Evolutionary conservation across 495 filamentous ascomycete species (phyloP).

Genomic region (Melanomma pulvis-pyrius): DNA sequence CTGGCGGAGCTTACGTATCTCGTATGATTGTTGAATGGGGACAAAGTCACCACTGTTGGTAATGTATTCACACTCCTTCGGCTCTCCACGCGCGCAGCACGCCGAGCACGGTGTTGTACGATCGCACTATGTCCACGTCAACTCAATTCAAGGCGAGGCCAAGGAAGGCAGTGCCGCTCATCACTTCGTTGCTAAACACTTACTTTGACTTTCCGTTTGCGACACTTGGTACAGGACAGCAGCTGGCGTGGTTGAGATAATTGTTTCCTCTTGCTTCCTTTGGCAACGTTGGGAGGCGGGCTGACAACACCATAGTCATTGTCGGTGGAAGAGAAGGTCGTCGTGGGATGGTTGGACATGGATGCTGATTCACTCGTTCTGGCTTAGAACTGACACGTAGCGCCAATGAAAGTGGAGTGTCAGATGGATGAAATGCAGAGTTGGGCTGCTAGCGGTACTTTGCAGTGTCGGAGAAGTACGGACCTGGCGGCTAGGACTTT

Average conservation of each 20-base stretch:
- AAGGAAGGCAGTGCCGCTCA: background rate
- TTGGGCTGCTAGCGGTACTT: constrained; percentile 12
- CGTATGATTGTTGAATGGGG: constrained; percentile 50
- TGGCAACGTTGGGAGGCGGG: background rate
- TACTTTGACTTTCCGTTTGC: constrained; percentile 50
- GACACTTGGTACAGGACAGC: constrained; percentile 49
- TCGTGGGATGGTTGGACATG: constrained; percentile 12
- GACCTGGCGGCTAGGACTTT: constrained; percentile 10
- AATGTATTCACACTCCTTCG: constrained; percentile 52
- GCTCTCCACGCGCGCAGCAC: constrained; percentile 52
- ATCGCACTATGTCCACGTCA: constrained; percentile 46
- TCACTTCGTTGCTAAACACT: constrained; percentile 2
- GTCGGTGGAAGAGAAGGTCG: constrained; percentile 21
- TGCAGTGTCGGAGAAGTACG: constrained; percentile 30
- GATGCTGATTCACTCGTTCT: constrained; percentile 30
- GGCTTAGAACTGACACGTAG: constrained; percentile 20
- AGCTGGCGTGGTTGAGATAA: constrained; percentile 42
- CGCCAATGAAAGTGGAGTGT: constrained; percentile 24
- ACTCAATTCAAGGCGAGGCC: background rate
- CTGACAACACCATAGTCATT: constrained; percentile 18
- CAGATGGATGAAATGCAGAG: constrained; percentile 10
- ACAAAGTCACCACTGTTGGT: constrained; percentile 49
- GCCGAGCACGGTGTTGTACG: constrained; percentile 54
- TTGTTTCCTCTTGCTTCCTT: constrained; percentile 35
- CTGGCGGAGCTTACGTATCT: constrained; percentile 43